These are phyloP conservation scores for Salinomyces thailandicus DNA, from an alignment of 2,329 filamentous ascomycete genomes.

Conservation along the genomic window DNA sequence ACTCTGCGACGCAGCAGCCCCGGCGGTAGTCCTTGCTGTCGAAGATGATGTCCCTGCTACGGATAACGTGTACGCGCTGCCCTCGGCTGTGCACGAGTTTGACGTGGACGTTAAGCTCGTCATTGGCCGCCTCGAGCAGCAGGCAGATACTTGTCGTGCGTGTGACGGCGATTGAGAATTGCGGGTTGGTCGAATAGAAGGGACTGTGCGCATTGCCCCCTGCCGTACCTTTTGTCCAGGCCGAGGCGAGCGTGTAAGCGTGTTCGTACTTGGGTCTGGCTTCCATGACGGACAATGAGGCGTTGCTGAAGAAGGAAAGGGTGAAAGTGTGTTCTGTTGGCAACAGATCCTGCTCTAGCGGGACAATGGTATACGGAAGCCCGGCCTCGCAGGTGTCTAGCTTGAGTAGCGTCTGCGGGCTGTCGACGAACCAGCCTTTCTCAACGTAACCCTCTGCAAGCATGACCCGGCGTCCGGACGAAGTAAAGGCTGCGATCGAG, in stretches of 20 bases:
- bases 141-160: slow-evolving; percentile 55
- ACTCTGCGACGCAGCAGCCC: slow-evolving; percentile 61
- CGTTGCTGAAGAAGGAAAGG: slow-evolving; percentile 66
- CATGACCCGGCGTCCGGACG: slow-evolving; percentile 59
- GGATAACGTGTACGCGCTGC: slow-evolving; percentile 57
- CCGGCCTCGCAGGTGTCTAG: slow-evolving; percentile 52
- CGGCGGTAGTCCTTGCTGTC: slow-evolving; percentile 84
- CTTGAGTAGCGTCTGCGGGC: slow-evolving; percentile 77
- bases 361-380: slow-evolving; percentile 51
- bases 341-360: slow-evolving; percentile 70
- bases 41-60: slow-evolving; percentile 64
- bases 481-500: slow-evolving; percentile 70
- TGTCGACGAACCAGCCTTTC: slow-evolving; percentile 81
- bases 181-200: slow-evolving; percentile 75
- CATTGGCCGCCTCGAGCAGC: slow-evolving; percentile 57
- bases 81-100: slow-evolving; percentile 73
- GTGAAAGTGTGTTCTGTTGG: slow-evolving; percentile 72
- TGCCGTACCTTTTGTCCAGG: slow-evolving; percentile 70
- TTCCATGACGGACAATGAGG: slow-evolving; percentile 48
- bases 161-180: slow-evolving; percentile 59
- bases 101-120: slow-evolving; percentile 67
- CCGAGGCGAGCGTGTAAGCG: slow-evolving; percentile 48
- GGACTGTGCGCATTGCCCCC: slow-evolving; percentile 73
- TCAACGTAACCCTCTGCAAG: slow-evolving; percentile 61
- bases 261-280: slow-evolving; percentile 52